A percentile compares a stretch with the other conserved stretches of the same genome.
These are phyloP conservation scores for Rhodotorula babjevae DNA, from an alignment of 768 basidiomycete genomes.

Conservation along the genomic window DNA sequence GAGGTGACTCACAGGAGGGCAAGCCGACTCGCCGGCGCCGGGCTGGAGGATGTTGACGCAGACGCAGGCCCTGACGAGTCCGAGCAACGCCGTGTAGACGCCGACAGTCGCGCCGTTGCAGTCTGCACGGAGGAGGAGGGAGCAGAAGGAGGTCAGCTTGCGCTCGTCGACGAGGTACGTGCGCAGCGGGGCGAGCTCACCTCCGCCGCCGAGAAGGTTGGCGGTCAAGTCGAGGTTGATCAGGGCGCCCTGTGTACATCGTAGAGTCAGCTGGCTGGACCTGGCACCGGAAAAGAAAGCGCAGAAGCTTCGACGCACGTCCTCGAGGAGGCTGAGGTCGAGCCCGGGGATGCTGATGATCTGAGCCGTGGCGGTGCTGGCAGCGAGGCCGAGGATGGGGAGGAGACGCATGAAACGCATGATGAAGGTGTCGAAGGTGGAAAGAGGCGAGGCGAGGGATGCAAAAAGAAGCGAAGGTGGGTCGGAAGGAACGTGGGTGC, in stretches of 20 bases:
- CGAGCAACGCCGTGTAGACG: neutral
- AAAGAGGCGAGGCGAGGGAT: neutral
- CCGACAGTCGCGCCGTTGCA: conserved; percentile 17
- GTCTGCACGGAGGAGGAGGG: neutral
- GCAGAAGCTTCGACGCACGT: neutral
- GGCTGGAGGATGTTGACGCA: conserved; percentile 23
- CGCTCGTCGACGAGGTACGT: neutral
- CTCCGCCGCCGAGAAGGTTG: neutral
- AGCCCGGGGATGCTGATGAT: conserved; percentile 13
- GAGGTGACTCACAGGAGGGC: neutral
- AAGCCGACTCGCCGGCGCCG: neutral
- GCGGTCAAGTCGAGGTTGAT: conserved; percentile 10
- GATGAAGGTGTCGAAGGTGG: too few species aligned
- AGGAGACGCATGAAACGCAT: conserved; percentile 11
- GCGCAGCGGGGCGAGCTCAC: neutral
- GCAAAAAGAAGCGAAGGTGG: neutral
- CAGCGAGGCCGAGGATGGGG: conserved; percentile 9
- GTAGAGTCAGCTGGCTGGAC: too few species aligned
- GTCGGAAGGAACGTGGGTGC: neutral
- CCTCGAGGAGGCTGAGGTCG: conserved; percentile 17
- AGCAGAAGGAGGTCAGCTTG: neutral
- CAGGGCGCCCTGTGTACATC: conserved; percentile 5
- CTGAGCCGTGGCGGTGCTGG: conserved; percentile 2
- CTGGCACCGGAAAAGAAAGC: neutral
- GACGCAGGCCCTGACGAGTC: conserved; percentile 10